Evolutionary conservation across 1,284 basidiomycete genomes (phyloP).

Genomic region (Neonothopanus nambi): DNA sequence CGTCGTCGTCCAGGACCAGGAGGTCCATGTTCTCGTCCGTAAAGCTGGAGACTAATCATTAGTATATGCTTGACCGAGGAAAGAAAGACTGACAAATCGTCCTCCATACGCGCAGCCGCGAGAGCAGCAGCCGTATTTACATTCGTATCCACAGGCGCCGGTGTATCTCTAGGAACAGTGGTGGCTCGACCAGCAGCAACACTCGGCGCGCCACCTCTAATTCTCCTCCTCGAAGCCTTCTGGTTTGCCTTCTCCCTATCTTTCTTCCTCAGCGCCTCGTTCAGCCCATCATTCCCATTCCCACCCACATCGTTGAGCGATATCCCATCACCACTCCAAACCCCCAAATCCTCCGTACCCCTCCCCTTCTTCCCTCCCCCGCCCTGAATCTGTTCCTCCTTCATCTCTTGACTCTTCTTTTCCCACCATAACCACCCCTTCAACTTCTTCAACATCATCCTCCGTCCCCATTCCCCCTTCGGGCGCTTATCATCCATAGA

Average conservation of each 20-base stretch:
- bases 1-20: constrained; percentile 19
- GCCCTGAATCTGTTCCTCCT: constrained; percentile 24
- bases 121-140: neutral
- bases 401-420: constrained; percentile 47
- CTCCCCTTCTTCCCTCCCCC: neutral
- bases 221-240: constrained; percentile 54
- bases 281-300: constrained; percentile 36
- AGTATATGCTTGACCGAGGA: neutral
- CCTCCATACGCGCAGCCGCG: neutral
- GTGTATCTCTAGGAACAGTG: constrained; percentile 15
- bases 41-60: constrained; percentile 1
- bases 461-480: constrained; percentile 60
- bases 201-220: constrained; percentile 65
- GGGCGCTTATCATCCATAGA: constrained; percentile 60
- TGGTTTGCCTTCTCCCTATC: constrained; percentile 60
- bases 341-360: neutral
- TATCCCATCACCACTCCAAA: neutral
- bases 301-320: constrained; percentile 1
- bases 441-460: constrained; percentile 80
- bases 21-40: constrained; percentile 9
- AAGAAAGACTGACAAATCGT: constrained; percentile 12
- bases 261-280: constrained; percentile 76
- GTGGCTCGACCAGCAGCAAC: constrained; percentile 20
- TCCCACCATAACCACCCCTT: constrained; percentile 84
- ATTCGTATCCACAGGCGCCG: neutral